Evolutionary conservation across 208 protist species (phyloP).

Genomic region (Leishmania mexicana): DNA sequence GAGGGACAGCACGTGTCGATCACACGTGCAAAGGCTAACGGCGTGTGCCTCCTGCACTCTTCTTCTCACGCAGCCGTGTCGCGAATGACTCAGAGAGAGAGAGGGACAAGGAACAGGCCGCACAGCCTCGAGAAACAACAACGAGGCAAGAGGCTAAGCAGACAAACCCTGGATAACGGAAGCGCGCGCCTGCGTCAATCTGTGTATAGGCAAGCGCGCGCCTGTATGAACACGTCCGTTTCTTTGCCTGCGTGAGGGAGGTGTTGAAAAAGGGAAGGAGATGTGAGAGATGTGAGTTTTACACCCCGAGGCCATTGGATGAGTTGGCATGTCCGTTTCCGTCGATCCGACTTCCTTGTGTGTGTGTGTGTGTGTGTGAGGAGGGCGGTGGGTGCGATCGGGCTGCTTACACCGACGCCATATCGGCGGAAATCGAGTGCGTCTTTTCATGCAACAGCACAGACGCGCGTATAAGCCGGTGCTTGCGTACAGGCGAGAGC

Average conservation of each 20-base stretch:
- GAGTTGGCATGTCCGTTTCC: background rate
- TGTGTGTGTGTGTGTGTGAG: too few species aligned
- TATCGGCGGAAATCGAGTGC: background rate
- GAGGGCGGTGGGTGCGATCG: background rate
- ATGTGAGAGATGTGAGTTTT: background rate
- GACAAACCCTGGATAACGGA: background rate
- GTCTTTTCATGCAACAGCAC: background rate
- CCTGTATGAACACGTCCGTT: background rate
- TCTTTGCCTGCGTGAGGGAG: slow-evolving; percentile 1
- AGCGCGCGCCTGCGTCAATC: background rate
- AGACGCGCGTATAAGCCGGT: background rate
- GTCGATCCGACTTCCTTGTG: background rate
- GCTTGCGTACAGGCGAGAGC: background rate
- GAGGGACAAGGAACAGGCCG: background rate
- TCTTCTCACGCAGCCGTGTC: background rate
- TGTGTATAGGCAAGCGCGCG: background rate
- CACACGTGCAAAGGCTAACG: background rate
- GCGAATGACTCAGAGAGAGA: too few species aligned
- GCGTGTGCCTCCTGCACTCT: background rate
- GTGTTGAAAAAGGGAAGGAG: slow-evolving; percentile 1
- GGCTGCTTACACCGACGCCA: background rate
- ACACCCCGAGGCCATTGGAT: background rate
- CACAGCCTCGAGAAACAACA: background rate
- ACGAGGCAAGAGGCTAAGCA: background rate
- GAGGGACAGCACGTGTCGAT: background rate